Evolutionary conservation across 2,329 filamentous ascomycete species (phyloP).

Genomic region (Capronia coronata): DNA sequence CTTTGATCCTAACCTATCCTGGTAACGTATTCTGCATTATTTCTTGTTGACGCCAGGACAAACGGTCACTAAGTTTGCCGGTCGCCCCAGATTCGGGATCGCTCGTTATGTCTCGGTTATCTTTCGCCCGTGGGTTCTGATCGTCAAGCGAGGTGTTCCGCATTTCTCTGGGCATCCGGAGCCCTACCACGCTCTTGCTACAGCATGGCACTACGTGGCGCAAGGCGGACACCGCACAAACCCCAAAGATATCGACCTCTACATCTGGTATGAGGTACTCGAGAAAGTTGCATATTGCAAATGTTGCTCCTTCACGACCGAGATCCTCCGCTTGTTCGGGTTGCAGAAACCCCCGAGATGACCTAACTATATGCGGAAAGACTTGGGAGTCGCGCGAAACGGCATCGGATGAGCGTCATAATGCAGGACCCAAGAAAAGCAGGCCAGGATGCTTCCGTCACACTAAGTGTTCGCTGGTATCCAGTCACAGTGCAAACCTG

Average conservation of each 20-base stretch:
- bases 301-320: too few relatives aligned
- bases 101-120: not conserved
- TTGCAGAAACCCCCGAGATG: too few relatives aligned
- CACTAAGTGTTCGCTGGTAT: slow-evolving; percentile 1
- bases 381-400: not conserved
- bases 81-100: not conserved
- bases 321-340: too few relatives aligned
- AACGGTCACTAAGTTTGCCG: too few relatives aligned
- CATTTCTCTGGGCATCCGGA: not conserved
- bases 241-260: too few relatives aligned
- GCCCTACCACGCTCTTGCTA: not conserved
- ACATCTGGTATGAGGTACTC: too few relatives aligned
- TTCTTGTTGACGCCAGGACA: too few relatives aligned
- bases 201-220: not conserved
- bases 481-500: slow-evolving; percentile 3
- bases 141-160: not conserved
- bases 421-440: not conserved
- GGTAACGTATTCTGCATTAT: not conserved
- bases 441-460: slow-evolving; percentile 4
- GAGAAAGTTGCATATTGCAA: too few relatives aligned
- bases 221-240: too few relatives aligned
- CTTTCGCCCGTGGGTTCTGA: not conserved
- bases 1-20: not conserved
- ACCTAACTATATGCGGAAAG: too few relatives aligned
- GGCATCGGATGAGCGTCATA: not conserved